These are phyloP conservation scores for Manihot esculenta DNA, from an alignment of 441 rosid species.

Conservation along the genomic window DNA sequence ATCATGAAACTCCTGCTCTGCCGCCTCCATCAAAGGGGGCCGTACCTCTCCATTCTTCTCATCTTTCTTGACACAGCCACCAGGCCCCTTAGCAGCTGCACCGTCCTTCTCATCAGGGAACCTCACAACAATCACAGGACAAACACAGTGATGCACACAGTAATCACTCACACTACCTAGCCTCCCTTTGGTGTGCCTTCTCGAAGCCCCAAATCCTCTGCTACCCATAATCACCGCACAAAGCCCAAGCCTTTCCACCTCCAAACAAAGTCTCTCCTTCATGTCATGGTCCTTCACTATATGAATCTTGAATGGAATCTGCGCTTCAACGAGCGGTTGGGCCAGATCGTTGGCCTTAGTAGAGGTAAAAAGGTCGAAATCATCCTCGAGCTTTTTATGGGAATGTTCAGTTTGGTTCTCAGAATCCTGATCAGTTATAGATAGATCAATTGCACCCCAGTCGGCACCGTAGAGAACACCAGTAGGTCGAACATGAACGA, in stretches of 20 bases:
- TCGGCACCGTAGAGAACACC: constrained; percentile 78
- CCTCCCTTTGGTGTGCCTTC: constrained; percentile 48
- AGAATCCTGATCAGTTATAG: constrained; percentile 16
- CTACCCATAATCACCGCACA: constrained; percentile 75
- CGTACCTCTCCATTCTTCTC: constrained; percentile 30
- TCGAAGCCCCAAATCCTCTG: constrained; percentile 70
- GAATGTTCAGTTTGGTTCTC: constrained; percentile 35
- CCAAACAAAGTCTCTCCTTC: constrained; percentile 85
- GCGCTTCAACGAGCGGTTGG: constrained; percentile 61
- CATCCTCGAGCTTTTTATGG: constrained; percentile 62
- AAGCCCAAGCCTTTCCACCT: constrained; percentile 77
- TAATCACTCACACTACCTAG: constrained; percentile 84
- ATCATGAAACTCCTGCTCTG: constrained; percentile 44
- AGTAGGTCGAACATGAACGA: constrained; percentile 70
- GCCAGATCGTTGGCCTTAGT: constrained; percentile 62
- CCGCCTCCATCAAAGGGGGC: constrained; percentile 44
- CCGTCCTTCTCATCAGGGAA: constrained; percentile 48
- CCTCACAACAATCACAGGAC: constrained; percentile 66
- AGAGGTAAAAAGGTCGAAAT: constrained; percentile 60
- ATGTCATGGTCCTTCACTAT: constrained; percentile 84
- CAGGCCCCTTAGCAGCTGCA: constrained; percentile 20
- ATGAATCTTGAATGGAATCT: constrained; percentile 69
- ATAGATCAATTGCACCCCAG: constrained; percentile 68
- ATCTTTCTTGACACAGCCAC: constrained; percentile 5
- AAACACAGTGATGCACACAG: constrained; percentile 68